Percentiles rank a stretch among this genome's conserved stretches.
These are phyloP conservation scores for Gossypium lobatum DNA, from an alignment of 441 rosid species.

Conservation along the genomic window DNA sequence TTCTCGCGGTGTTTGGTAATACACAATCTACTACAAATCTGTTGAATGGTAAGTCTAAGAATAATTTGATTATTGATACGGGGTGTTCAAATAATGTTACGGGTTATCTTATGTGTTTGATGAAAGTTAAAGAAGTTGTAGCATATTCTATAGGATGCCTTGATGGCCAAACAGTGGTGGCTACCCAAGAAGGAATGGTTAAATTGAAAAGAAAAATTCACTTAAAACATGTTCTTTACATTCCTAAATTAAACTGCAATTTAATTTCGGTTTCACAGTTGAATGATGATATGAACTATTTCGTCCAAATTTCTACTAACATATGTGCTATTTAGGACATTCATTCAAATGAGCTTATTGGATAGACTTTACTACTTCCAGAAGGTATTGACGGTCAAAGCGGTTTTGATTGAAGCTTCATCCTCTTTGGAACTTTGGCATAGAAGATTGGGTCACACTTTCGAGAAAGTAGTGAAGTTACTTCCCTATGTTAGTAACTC, in stretches of 20 bases:
- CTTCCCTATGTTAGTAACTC: neutral
- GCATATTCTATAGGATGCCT: neutral
- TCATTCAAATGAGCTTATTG: no score
- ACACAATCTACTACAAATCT: neutral
- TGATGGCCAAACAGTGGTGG: neutral
- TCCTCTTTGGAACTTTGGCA: neutral
- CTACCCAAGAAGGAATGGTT: neutral
- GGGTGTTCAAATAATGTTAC: neutral
- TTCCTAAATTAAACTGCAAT: neutral
- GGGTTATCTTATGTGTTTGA: neutral
- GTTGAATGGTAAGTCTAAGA: neutral
- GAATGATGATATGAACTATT: neutral
- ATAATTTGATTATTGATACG: neutral
- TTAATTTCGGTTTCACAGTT: neutral
- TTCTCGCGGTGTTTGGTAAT: neutral
- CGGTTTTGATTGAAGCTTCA: neutral
- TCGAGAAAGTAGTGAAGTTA: no score
- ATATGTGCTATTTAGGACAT: neutral
- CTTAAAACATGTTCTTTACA: neutral
- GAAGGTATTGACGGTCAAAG: neutral
- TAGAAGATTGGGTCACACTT: neutral
- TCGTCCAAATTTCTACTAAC: neutral
- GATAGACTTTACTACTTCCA: neutral
- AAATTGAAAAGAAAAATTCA: neutral
- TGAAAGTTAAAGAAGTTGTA: neutral